A percentile compares a stretch with the other conserved stretches of the same genome.
These are phyloP conservation scores for Austroboletus festivus DNA, from an alignment of 768 basidiomycete genomes.

Conservation along the genomic window DNA sequence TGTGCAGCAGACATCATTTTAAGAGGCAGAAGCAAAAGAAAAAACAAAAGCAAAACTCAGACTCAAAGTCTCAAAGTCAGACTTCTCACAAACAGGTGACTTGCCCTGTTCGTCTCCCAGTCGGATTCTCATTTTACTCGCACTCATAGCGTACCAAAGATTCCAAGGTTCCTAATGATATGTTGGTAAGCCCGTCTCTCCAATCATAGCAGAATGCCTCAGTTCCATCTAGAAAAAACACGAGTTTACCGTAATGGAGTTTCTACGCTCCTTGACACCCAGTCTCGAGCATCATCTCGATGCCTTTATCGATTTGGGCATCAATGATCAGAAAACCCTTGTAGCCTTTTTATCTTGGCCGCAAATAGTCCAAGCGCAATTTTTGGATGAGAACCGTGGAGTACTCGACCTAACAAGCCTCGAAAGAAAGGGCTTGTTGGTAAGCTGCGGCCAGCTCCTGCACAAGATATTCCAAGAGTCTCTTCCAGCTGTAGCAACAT, in stretches of 20 bases:
- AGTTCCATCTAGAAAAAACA: not conserved
- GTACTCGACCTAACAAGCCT: slow-evolving; percentile 20
- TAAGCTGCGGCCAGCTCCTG: slow-evolving; percentile 3
- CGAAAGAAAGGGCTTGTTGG: slow-evolving; percentile 17
- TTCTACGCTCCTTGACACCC: slow-evolving; percentile 21
- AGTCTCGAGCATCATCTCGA: slow-evolving; percentile 18
- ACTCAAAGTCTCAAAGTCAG: not conserved
- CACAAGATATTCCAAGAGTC: slow-evolving; percentile 6
- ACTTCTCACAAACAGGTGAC: too few relatives aligned
- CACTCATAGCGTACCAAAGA: not conserved
- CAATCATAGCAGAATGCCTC: not conserved
- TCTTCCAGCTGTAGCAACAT: not conserved
- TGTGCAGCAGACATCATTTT: not conserved
- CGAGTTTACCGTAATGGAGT: slow-evolving; percentile 5
- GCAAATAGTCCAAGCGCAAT: slow-evolving; percentile 8
- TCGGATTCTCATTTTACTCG: not conserved
- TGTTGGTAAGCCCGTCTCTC: slow-evolving; percentile 5
- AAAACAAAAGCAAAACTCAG: not conserved
- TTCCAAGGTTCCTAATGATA: not conserved
- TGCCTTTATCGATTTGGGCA: slow-evolving; percentile 20
- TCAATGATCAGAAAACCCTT: slow-evolving; percentile 21
- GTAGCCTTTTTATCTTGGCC: slow-evolving; percentile 25
- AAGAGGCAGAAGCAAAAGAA: not conserved
- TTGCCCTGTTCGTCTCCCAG: too few relatives aligned
- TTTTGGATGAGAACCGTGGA: slow-evolving; percentile 12